These are phyloP conservation scores for Taxillus chinensis DNA, from an alignment of 164 flowering plant genomes.

Conservation along the genomic window DNA sequence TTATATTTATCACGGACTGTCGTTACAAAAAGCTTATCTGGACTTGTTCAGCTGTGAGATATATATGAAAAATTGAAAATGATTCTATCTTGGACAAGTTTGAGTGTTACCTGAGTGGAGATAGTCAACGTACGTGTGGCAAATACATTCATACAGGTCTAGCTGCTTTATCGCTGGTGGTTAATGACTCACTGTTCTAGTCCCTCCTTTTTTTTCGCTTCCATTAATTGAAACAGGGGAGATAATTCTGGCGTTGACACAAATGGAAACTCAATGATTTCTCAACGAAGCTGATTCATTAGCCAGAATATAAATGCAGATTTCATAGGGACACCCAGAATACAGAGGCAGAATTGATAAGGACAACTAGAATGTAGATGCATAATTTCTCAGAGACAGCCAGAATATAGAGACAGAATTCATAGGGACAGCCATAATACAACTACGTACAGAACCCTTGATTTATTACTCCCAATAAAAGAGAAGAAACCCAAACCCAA, in stretches of 20 bases:
- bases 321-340: too few species aligned
- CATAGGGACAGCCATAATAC: too few species aligned
- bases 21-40: background rate
- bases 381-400: too few species aligned
- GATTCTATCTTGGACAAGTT: constrained; percentile 76
- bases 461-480: too few species aligned
- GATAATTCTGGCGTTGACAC: constrained; percentile 1
- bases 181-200: background rate
- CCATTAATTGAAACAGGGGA: background rate
- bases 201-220: background rate
- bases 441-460: too few species aligned
- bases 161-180: background rate
- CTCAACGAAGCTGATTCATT: constrained; percentile 5
- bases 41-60: constrained; percentile 43
- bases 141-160: constrained; percentile 66
- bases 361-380: too few species aligned
- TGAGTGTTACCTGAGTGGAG: constrained; percentile 57
- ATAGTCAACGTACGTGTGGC: constrained; percentile 55
- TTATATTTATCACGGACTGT: too few species aligned
- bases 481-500: too few species aligned
- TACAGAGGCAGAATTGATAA: too few species aligned
- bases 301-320: too few species aligned
- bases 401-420: too few species aligned
- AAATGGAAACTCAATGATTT: background rate
- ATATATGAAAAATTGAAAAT: constrained; percentile 50